phyloP scores from a whole-genome alignment of 257 asterid genomes.

The Thymus quinquecostatus region DNA sequence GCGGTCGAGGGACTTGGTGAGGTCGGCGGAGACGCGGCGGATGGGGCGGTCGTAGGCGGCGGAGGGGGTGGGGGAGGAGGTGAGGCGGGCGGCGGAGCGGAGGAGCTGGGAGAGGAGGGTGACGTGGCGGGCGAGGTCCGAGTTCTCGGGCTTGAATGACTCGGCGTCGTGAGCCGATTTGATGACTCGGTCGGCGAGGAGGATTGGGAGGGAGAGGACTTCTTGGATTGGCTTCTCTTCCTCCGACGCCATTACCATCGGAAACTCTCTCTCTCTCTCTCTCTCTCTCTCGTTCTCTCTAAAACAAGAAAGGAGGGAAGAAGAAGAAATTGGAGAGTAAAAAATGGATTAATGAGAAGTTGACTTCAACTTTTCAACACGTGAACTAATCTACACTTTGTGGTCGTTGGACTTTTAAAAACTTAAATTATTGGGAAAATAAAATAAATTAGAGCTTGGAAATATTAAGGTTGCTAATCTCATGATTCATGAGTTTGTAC shows the following conservation, averaged over 20 bases:
- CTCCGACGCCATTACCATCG: slow-evolving; percentile 34
- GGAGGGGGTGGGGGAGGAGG: slow-evolving; percentile 41
- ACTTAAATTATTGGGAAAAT: too few relatives aligned
- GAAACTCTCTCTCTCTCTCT: background rate
- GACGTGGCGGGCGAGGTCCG: slow-evolving; percentile 43
- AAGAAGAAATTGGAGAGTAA: background rate
- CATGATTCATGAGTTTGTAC: too few relatives aligned
- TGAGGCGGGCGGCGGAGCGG: slow-evolving; percentile 55
- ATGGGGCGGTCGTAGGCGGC: slow-evolving; percentile 63
- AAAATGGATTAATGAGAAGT: background rate
- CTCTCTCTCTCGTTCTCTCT: background rate
- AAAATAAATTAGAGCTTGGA: too few relatives aligned
- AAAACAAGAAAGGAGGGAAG: background rate
- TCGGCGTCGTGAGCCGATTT: slow-evolving; percentile 57
- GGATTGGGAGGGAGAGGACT: slow-evolving; percentile 54
- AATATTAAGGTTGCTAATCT: too few relatives aligned
- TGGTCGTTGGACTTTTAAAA: background rate
- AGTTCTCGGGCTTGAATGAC: slow-evolving; percentile 51
- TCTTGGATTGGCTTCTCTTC: slow-evolving; percentile 54
- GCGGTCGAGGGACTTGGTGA: slow-evolving; percentile 51
- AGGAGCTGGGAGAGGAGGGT: slow-evolving; percentile 52
- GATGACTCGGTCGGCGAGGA: slow-evolving; percentile 51
- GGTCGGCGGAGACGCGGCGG: slow-evolving; percentile 52
- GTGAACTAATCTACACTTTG: background rate
- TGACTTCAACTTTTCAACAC: background rate